phyloP scores from a whole-genome alignment of 2,329 filamentous ascomycete species.

The Cytospora paraplurivora region DNA sequence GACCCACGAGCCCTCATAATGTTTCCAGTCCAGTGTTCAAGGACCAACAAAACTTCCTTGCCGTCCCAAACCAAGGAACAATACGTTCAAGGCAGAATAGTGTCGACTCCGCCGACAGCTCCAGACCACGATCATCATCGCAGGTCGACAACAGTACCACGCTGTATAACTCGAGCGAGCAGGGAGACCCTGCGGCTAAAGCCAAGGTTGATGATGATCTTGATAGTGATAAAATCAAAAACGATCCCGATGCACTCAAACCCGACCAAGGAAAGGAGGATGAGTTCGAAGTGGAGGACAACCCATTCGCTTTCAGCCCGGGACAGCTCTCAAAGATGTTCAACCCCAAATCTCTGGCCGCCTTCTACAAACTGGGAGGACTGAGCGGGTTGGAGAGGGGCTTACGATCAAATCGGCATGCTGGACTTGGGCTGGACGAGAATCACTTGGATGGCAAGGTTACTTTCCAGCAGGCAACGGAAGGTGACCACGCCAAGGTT shows the following conservation, averaged over 20 bases:
- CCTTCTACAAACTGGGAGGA: conserved; percentile 80
- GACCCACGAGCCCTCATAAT: conserved; percentile 73
- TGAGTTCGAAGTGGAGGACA: conserved; percentile 76
- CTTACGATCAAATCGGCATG: conserved; percentile 68
- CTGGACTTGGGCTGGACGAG: conserved; percentile 80
- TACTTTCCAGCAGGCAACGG: conserved; percentile 70
- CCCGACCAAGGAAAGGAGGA: conserved; percentile 75
- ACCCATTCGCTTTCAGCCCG: conserved; percentile 82
- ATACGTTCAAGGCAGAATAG: conserved; percentile 67
- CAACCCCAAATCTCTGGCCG: conserved; percentile 83
- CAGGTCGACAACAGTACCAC: conserved; percentile 61
- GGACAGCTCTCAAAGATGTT: conserved; percentile 85
- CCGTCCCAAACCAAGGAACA: conserved; percentile 58
- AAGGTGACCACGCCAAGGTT: conserved; percentile 37
- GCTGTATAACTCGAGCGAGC: conserved; percentile 46
- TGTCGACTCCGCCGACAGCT: conserved; percentile 66
- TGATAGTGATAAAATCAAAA: conserved; percentile 59
- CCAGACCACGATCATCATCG: conserved; percentile 58
- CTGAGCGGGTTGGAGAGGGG: conserved; percentile 77
- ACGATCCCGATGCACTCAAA: conserved; percentile 68
- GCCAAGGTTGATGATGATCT: conserved; percentile 39
- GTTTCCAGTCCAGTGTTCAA: conserved; percentile 60
- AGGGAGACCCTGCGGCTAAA: conserved; percentile 32
- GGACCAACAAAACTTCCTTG: conserved; percentile 59
- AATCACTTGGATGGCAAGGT: conserved; percentile 63